A percentile compares a stretch with the other conserved stretches of the same genome.
These are phyloP conservation scores for Leccinellum luteum DNA, from an alignment of 768 basidiomycete genomes.

Conservation along the genomic window DNA sequence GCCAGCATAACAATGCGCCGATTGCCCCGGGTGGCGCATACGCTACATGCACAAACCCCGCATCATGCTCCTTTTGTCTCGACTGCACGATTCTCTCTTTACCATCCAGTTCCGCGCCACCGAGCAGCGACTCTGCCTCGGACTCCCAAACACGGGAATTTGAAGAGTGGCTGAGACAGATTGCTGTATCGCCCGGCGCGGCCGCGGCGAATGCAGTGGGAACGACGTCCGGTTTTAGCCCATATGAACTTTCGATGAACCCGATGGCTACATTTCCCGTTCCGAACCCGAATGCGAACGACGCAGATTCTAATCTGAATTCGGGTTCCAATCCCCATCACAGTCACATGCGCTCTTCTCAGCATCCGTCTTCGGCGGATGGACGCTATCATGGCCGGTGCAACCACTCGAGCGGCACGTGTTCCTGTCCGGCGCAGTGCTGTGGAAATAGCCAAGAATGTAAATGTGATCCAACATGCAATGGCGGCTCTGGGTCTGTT, in stretches of 20 bases:
- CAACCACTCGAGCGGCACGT: slow-evolving; percentile 31
- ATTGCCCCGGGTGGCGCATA: slow-evolving; percentile 36
- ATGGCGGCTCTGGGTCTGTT: slow-evolving; percentile 12
- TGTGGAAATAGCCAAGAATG: slow-evolving; percentile 32
- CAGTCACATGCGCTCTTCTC: slow-evolving; percentile 12
- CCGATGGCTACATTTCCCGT: slow-evolving; percentile 12
- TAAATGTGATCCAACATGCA: slow-evolving; percentile 26
- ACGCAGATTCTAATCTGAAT: slow-evolving; percentile 8
- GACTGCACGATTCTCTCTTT: slow-evolving; percentile 61
- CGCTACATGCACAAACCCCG: slow-evolving; percentile 38
- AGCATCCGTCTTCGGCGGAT: slow-evolving; percentile 18
- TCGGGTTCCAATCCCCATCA: background rate
- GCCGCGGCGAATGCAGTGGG: slow-evolving; percentile 15
- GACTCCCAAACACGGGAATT: slow-evolving; percentile 46
- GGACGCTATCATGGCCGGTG: slow-evolving; percentile 35
- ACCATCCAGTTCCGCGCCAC: slow-evolving; percentile 41
- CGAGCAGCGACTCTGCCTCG: slow-evolving; percentile 40
- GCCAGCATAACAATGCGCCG: slow-evolving; percentile 47
- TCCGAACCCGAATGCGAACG: slow-evolving; percentile 11
- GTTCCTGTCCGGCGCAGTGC: slow-evolving; percentile 33
- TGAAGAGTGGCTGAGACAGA: slow-evolving; percentile 64
- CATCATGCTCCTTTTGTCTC: slow-evolving; percentile 48
- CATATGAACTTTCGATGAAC: slow-evolving; percentile 28
- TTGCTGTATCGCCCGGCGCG: slow-evolving; percentile 27
- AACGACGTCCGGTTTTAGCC: slow-evolving; percentile 25